Evolutionary conservation across 163 green algal genomes (phyloP), one percentile per base, ranked within the genome.

Genomic region (Coccomyxa subellipsoidea): DNA sequence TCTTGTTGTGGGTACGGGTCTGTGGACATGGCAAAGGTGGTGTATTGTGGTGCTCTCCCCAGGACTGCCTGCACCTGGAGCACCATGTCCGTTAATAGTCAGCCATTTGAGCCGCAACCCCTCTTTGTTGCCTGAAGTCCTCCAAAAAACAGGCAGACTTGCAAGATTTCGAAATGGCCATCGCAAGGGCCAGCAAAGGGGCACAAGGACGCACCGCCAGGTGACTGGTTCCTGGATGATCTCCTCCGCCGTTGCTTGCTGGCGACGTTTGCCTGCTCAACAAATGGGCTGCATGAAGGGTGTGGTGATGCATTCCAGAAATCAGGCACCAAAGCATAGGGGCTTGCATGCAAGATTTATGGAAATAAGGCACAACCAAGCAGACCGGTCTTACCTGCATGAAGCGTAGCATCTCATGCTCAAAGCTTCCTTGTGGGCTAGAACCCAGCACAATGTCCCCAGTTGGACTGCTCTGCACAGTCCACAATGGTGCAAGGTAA

Each of bases 361-460:
- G n/a, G n/a, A n/a, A n/a, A 8, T 59, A 59, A 59, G 23, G 47
- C 15, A 18, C 47, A 59, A 1, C 8, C 1, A 12, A 59, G 47
- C 23, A 12, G 3, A 59, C 1, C 23, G 47, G 23, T 1, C 4
- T 18, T 73, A 79, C 76, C 84, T 85, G 76, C 84, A 87, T 87
- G 54, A 87, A 87, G 23, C 77, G 39, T 69, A 85, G 80, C 80
- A 87, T 85, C 47, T 87, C 84, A 79, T 78, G 71, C 69, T 85
- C 84, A 83, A 87, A 87, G 69, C 76, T 85, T 27, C 84, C 84
- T 8, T 70, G 29, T 23, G 80, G 80, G 70, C 80, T 83, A 38
- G n/a, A 81, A 0, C 84, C 80, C 40, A 83, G 32, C 10, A 73
- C 29, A 36, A 32, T n/a, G 27, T 73, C 66, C n/a, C 32, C 23